These are phyloP conservation scores for Spirogloea muscicola DNA, from an alignment of 139 green algal species.

Conservation along the genomic window DNA sequence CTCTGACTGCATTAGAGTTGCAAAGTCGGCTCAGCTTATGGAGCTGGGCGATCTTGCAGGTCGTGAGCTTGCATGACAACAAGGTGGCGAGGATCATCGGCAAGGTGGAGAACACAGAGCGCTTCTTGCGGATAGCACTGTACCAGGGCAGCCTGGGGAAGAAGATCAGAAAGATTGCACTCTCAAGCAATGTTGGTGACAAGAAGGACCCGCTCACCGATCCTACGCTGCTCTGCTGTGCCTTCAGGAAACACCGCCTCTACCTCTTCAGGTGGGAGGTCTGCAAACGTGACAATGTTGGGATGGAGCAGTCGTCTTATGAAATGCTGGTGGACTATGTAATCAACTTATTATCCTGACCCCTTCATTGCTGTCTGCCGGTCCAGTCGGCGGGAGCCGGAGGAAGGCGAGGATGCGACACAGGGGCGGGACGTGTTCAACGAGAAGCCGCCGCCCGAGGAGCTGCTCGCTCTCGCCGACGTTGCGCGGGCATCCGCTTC, in stretches of 20 bases:
- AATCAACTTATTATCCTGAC: background rate
- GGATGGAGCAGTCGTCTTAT: slow-evolving; percentile 1
- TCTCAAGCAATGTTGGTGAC: slow-evolving; percentile 13
- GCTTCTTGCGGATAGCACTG: slow-evolving; percentile 85
- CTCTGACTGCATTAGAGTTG: no score
- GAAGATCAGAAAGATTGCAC: slow-evolving; percentile 27
- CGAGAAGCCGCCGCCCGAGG: slow-evolving; percentile 69
- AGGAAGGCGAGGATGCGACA: slow-evolving; percentile 70
- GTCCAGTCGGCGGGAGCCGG: slow-evolving; percentile 33
- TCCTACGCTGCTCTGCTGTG: slow-evolving; percentile 76
- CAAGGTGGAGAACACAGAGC: slow-evolving; percentile 91
- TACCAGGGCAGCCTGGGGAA: slow-evolving; percentile 58
- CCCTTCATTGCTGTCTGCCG: background rate
- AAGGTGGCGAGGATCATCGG: slow-evolving; percentile 70
- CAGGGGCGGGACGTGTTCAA: slow-evolving; percentile 92
- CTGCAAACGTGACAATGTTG: slow-evolving; percentile 35
- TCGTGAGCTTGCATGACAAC: slow-evolving; percentile 87
- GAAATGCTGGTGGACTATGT: background rate
- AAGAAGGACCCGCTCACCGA: slow-evolving; percentile 55
- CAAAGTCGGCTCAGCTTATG: no score
- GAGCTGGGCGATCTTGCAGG: no score
- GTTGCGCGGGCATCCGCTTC: slow-evolving; percentile 9
- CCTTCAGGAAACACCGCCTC: slow-evolving; percentile 81
- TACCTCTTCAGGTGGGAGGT: slow-evolving; percentile 87
- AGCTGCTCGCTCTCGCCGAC: slow-evolving; percentile 45